These are phyloP conservation scores for Didymosphaeria variabile DNA, from an alignment of 2,329 filamentous ascomycete species.

Conservation along the genomic window DNA sequence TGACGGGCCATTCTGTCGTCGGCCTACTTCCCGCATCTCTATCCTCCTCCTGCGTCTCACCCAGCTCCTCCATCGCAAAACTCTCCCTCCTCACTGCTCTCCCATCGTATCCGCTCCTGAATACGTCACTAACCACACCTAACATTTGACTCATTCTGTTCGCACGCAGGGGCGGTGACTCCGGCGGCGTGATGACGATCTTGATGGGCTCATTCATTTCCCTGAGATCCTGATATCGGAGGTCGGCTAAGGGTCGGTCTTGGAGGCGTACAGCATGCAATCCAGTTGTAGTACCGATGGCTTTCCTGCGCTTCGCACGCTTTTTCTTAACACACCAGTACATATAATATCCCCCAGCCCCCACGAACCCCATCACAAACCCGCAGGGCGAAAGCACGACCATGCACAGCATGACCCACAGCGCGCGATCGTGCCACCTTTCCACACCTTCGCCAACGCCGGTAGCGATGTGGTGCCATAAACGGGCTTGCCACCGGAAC, in stretches of 20 bases:
- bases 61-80: not conserved
- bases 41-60: not conserved
- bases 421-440: not conserved
- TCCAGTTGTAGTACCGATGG: too few relatives aligned
- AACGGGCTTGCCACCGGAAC: conserved; percentile 4
- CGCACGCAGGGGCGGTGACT: not conserved
- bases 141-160: conserved; percentile 12
- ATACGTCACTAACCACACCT: not conserved
- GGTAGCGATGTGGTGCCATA: not conserved
- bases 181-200: conserved; percentile 11
- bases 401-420: not conserved
- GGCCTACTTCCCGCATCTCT: too few relatives aligned
- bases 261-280: not conserved
- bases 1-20: too few relatives aligned
- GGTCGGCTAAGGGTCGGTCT: not conserved
- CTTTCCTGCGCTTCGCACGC: not conserved
- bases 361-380: not conserved
- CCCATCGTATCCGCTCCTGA: not conserved
- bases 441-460: not conserved
- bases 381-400: not conserved
- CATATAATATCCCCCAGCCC: not conserved
- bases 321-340: conserved; percentile 3
- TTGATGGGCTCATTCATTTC: not conserved
- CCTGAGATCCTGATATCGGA: conserved; percentile 1
- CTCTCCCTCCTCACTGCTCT: not conserved